Evolutionary conservation across 352 stramenopile genomes (phyloP).

Genomic region (Globisporangium paroecandrum): DNA sequence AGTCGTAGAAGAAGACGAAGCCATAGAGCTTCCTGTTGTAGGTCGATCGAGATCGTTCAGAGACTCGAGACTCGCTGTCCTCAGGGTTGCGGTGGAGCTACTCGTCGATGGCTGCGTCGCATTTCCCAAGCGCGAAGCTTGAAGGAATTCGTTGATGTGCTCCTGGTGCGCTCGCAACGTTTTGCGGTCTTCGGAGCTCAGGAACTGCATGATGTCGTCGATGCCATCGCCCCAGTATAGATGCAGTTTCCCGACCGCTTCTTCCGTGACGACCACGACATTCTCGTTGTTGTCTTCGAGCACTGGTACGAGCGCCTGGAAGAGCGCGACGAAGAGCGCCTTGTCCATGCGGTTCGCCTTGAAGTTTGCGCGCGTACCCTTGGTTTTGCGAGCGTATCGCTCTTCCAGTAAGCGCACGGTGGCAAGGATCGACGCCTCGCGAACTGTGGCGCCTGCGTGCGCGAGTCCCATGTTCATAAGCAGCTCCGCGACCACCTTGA

Average conservation of each 20-base stretch:
- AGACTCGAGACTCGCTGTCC: background rate
- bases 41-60: background rate
- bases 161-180: conserved; percentile 47
- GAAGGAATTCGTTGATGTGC: conserved; percentile 50
- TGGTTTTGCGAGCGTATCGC: conserved; percentile 30
- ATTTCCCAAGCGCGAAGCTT: conserved; percentile 10
- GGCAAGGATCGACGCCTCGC: conserved; percentile 46
- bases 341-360: conserved; percentile 35
- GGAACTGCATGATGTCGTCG: conserved; percentile 41
- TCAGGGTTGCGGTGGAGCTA: background rate
- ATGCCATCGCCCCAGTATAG: conserved; percentile 47
- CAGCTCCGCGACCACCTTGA: conserved; percentile 50
- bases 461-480: conserved; percentile 64
- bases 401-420: conserved; percentile 57
- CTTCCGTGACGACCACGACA: conserved; percentile 62
- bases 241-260: conserved; percentile 61
- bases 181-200: conserved; percentile 62
- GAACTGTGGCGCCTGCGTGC: conserved; percentile 30
- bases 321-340: conserved; percentile 44
- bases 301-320: conserved; percentile 54
- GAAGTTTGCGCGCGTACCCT: conserved; percentile 3
- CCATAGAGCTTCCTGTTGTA: background rate
- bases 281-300: conserved; percentile 57
- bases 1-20: background rate
- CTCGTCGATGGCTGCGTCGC: background rate